Conservation (phyloP, 768 basidiomycete species). For the Pleurotus cornucopiae region DNA sequence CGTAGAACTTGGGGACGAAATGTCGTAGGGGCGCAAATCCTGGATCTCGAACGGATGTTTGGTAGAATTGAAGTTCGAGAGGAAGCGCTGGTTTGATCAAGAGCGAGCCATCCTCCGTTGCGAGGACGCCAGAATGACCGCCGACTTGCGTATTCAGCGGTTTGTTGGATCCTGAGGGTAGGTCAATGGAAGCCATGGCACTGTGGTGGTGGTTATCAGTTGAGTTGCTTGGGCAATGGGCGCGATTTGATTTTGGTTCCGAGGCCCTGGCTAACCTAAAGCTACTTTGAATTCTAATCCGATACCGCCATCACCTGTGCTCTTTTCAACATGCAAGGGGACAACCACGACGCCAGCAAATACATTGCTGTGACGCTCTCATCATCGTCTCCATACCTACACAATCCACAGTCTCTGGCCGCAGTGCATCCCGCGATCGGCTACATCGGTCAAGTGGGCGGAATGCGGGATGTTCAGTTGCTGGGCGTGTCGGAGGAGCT, state of each 20-base stretch:
- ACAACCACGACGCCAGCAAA: conserved; percentile 34
- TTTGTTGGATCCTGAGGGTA: conserved; percentile 15
- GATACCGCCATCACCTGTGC: conserved; percentile 1
- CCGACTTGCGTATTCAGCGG: conserved; percentile 67
- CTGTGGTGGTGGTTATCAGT: neutral
- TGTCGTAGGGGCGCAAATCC: conserved; percentile 40
- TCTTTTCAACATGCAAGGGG: conserved; percentile 12
- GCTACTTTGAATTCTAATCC: neutral
- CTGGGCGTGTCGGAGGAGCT: conserved; percentile 35
- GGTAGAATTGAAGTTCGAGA: conserved; percentile 71
- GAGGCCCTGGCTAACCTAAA: neutral
- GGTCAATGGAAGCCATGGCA: conserved; percentile 2
- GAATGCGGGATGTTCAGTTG: conserved; percentile 39
- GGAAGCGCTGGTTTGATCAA: conserved; percentile 74
- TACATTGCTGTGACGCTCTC: conserved; percentile 41
- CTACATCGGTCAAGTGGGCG: conserved; percentile 37
- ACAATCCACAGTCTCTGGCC: conserved; percentile 25
- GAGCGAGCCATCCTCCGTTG: conserved; percentile 70
- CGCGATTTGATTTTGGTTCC: neutral
- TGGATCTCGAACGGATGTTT: conserved; percentile 38
- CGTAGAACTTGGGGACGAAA: conserved; percentile 75
- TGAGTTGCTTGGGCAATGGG: neutral
- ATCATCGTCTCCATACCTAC: conserved; percentile 26
- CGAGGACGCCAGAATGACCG: conserved; percentile 72
- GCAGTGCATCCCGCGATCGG: conserved; percentile 28